A percentile compares a stretch with the other conserved stretches of the same genome.
These are phyloP conservation scores for Tolypocladium amazonense DNA, from an alignment of 2,329 filamentous ascomycete genomes.

Conservation along the genomic window DNA sequence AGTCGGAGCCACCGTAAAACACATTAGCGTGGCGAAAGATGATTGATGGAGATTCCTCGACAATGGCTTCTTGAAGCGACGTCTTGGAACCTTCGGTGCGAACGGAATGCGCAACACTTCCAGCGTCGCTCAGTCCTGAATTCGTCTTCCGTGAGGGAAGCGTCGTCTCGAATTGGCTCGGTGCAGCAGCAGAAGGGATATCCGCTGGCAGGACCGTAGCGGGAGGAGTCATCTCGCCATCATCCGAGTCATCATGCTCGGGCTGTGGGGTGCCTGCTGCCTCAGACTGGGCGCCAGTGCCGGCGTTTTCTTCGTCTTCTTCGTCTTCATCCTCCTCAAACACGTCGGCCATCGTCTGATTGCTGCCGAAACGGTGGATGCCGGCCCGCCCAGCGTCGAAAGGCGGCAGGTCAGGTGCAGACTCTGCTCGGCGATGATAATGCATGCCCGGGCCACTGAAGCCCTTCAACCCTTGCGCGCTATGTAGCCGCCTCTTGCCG, in stretches of 20 bases:
- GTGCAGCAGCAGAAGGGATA: slow-evolving; percentile 11
- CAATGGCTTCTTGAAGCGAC: slow-evolving; percentile 40
- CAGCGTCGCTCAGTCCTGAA: slow-evolving; percentile 31
- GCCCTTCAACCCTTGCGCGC: slow-evolving; percentile 59
- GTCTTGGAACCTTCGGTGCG: slow-evolving; percentile 38
- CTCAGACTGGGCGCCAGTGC: slow-evolving; percentile 12
- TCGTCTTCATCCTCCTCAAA: slow-evolving; percentile 77
- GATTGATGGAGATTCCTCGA: slow-evolving; percentile 32
- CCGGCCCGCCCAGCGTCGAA: slow-evolving; percentile 54
- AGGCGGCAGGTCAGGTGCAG: slow-evolving; percentile 66
- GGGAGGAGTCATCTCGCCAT: slow-evolving; percentile 24
- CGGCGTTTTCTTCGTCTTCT: slow-evolving; percentile 42
- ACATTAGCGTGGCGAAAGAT: slow-evolving; percentile 27
- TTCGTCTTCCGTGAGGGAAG: slow-evolving; percentile 28
- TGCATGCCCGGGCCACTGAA: slow-evolving; percentile 61
- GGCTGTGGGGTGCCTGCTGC: too few relatives aligned
- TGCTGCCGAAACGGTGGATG: slow-evolving; percentile 53
- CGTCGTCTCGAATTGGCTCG: slow-evolving; percentile 9
- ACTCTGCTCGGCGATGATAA: slow-evolving; percentile 69
- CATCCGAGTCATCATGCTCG: slow-evolving; percentile 33
- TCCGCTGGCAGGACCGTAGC: slow-evolving; percentile 9
- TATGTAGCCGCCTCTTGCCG: slow-evolving; percentile 60
- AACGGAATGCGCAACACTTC: slow-evolving; percentile 16
- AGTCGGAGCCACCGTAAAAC: slow-evolving; percentile 22
- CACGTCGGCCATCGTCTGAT: slow-evolving; percentile 72